Base-by-base conservation (phyloP, 2,329 filamentous ascomycete genomes). In the Talaromyces pinophilus region DNA sequence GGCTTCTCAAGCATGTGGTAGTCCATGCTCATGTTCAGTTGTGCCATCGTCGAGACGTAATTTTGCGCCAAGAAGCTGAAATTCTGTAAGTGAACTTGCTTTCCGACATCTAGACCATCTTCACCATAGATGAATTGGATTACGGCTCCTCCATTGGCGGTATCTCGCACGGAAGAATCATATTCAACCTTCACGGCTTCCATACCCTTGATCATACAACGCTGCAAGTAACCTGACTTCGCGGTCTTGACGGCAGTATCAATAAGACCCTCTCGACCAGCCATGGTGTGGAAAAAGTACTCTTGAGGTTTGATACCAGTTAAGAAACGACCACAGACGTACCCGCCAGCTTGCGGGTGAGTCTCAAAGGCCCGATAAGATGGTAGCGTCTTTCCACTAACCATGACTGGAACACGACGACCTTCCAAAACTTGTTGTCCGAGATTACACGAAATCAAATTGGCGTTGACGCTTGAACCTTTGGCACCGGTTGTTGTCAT, bases 271-370 rank as follows among this genome's bases (percentile, higher is more conserved):
- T 99, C 96, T 81, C 95, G 88, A 72, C 96, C 96, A 75, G 94
- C 95, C 96, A 99, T 99, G 79, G 96, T 93, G 86, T 99, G 95
- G 84, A 99, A 99, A 78, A 94, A 99, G 79, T 97, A 99, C 77
- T 99, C 96, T 75, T 99, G 95, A 4, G 95, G 95, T 64, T 94
- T 89, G 68, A 99, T 95, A 67, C 95, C 95, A 28, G 96, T 99
- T 84, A 99, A 90, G 86, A 99, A 99, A 77, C 95, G 92, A 75
- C 96, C 92, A 60, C 92, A 91, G 70, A 99, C 92, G 79, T 96
- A 99, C 19, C 95, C 95, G 73, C 93, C 93, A 62, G 95, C 95
- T 71, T 93, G 86, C 6, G 96, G 86, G 71, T 93, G 88, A 0
- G 93, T 94, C 72, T 99, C 95, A 73, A 91, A 98, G 0, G 93